Base-by-base conservation (phyloP, 1,284 basidiomycete genomes). In the Ceratobasidium sp. region DNA sequence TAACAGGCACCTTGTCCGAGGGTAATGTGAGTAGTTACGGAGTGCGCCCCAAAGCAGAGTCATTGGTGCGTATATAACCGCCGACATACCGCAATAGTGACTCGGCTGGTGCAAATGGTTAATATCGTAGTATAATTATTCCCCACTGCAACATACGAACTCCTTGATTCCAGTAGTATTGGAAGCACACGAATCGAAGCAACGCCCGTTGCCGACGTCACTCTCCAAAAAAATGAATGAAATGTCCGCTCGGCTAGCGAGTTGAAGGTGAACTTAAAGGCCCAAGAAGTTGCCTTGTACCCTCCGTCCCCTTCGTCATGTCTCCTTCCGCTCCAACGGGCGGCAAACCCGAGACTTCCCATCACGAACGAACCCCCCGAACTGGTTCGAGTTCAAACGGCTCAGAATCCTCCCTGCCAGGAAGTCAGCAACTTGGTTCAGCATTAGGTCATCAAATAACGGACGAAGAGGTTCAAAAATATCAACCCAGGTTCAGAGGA, bases 401-500 rank as follows among this genome's bases (percentile, higher is more conserved):
- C 25, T 29, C 25, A 29, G 52, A 54, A 13, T 54, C 49, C 52
- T 21, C 52, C 6, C 36, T 23, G 23, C 19, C 58, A 21, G 8
- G 30, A 21, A 29, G 41, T 30, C 44, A 29, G 19, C 29, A n/a
- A 11, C 8, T 54, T 2, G 14, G 27, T 39, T 33, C 44, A 29
- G 25, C 27, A 44, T 30, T 25, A 5, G 21, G n/a, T n/a, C 21
- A 23, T 6, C 27, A n/a, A 8, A 59, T 46, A 13, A n/a, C 56
- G n/a, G 44, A 60, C 21, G 46, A 60, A 19, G 58, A 60, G 11
- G 36, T 60, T 50, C 25, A 67, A 41, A 30, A 59, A 46, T 33
- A 78, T 53, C 74, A 74, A n/a, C 78, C 79, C 27, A 74, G 72
- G 3, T 73, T 83, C 64, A 79, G 79, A 29, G 82, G 83, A 5